These are phyloP conservation scores for Lophiotrema nucula DNA, from an alignment of 495 filamentous ascomycete genomes.

Conservation along the genomic window DNA sequence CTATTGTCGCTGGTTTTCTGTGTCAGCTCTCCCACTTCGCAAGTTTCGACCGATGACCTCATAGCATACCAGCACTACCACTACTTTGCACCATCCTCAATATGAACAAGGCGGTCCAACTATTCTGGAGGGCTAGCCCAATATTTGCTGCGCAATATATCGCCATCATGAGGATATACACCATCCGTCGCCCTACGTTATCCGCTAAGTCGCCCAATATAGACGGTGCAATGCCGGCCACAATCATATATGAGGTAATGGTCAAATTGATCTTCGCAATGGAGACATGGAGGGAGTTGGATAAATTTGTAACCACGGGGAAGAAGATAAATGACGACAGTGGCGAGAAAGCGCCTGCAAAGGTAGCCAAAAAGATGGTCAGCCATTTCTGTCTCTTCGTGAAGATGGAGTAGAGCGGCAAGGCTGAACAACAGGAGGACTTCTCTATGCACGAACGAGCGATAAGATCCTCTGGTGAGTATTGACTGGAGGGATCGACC, in stretches of 20 bases:
- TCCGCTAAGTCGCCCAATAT: constrained; percentile 54
- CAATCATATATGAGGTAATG: constrained; percentile 55
- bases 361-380: too few species aligned
- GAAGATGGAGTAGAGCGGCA: too few species aligned
- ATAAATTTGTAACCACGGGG: constrained; percentile 49
- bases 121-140: constrained; percentile 47
- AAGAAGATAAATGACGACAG: constrained; percentile 20
- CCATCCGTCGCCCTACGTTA: constrained; percentile 48
- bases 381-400: too few species aligned
- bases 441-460: too few species aligned
- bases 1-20: too few species aligned
- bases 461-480: too few species aligned
- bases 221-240: constrained; percentile 53
- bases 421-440: too few species aligned
- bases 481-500: too few species aligned
- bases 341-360: background rate
- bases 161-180: constrained; percentile 49
- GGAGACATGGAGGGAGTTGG: constrained; percentile 46
- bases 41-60: constrained; percentile 55
- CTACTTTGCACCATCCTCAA: constrained; percentile 52
- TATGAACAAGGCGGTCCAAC: constrained; percentile 49
- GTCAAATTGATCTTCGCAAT: constrained; percentile 51
- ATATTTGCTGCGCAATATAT: constrained; percentile 52
- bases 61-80: constrained; percentile 53
- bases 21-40: too few species aligned